Percentiles rank a stretch among this genome's conserved stretches.
phyloP scores from a whole-genome alignment of 2,329 filamentous ascomycete species.

The Pyrenophora teres region DNA sequence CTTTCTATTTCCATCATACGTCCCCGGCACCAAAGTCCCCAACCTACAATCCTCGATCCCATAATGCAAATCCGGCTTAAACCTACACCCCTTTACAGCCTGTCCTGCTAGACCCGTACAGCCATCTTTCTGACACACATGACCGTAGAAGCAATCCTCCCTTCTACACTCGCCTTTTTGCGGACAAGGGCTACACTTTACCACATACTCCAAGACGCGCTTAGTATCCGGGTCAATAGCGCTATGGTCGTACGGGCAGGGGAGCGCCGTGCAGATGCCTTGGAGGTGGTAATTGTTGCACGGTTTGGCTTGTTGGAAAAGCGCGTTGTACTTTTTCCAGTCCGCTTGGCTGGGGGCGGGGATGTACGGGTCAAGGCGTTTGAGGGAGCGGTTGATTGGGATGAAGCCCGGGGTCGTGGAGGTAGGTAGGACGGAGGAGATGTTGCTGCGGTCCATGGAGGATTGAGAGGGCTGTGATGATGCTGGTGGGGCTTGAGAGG shows the following conservation, averaged over 20 bases:
- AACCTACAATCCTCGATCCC: slow-evolving; percentile 23
- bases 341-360: slow-evolving; percentile 45
- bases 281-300: slow-evolving; percentile 58
- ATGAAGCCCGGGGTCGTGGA: slow-evolving; percentile 37
- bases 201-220: slow-evolving; percentile 53
- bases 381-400: slow-evolving; percentile 53
- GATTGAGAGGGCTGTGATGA: not conserved
- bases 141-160: slow-evolving; percentile 53
- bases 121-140: slow-evolving; percentile 49
- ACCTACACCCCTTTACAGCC: slow-evolving; percentile 25
- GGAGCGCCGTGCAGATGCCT: slow-evolving; percentile 40
- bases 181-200: slow-evolving; percentile 52
- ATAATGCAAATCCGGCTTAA: slow-evolving; percentile 32
- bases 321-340: slow-evolving; percentile 47
- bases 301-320: slow-evolving; percentile 47
- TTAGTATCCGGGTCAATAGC: slow-evolving; percentile 48
- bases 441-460: slow-evolving; percentile 14
- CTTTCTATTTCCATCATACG: not conserved
- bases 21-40: slow-evolving; percentile 26
- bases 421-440: slow-evolving; percentile 24
- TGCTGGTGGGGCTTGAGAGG: not conserved
- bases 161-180: slow-evolving; percentile 50
- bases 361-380: slow-evolving; percentile 55
- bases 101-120: slow-evolving; percentile 22
- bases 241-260: slow-evolving; percentile 55